A percentile compares a stretch with the other conserved stretches of the same genome.
phyloP scores from a whole-genome alignment of 2,329 filamentous ascomycete genomes.

The Aspergillus pseudonomiae region DNA sequence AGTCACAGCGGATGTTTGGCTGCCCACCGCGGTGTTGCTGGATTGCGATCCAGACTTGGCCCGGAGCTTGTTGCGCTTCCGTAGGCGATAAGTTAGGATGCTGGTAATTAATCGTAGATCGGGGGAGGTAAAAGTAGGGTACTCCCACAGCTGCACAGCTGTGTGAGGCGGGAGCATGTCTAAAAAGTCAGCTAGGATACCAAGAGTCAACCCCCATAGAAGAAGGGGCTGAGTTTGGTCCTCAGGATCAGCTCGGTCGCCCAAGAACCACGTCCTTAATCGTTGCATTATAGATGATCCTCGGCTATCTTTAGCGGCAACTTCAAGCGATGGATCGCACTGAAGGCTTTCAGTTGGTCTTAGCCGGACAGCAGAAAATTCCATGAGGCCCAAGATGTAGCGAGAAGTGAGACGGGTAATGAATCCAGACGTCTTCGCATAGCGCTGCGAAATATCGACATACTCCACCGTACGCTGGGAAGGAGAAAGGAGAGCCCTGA shows the following conservation, averaged over 20 bases:
- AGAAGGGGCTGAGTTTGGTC: constrained; percentile 54
- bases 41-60: constrained; percentile 36
- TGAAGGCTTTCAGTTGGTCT: constrained; percentile 64
- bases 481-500: constrained; percentile 63
- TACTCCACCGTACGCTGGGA: constrained; percentile 63
- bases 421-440: constrained; percentile 59
- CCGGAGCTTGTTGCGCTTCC: constrained; percentile 51
- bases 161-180: constrained; percentile 67
- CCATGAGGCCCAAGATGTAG: constrained; percentile 65
- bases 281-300: constrained; percentile 25
- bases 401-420: constrained; percentile 59
- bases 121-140: constrained; percentile 67
- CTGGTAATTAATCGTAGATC: constrained; percentile 64
- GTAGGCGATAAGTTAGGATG: constrained; percentile 62
- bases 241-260: constrained; percentile 31
- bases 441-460: constrained; percentile 65
- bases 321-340: constrained; percentile 57
- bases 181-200: constrained; percentile 68
- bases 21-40: constrained; percentile 36
- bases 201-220: constrained; percentile 70
- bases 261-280: constrained; percentile 32
- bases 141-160: constrained; percentile 65
- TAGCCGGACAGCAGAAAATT: constrained; percentile 67
- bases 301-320: constrained; percentile 43
- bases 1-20: constrained; percentile 37